Conservation (phyloP, 169 alveolate genomes). For the Ichthyophthirius multifiliis region DNA sequence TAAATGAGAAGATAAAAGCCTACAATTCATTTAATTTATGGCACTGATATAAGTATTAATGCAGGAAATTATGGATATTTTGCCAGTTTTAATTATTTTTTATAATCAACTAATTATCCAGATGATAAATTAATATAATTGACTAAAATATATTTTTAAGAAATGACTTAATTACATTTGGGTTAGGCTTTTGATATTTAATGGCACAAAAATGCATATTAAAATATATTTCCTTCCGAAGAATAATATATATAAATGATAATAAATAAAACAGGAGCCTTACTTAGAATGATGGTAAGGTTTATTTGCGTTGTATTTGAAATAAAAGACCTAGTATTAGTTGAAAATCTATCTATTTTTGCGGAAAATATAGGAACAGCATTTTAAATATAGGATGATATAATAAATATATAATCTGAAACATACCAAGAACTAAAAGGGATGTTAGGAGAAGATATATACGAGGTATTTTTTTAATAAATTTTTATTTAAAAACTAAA, state of each 20-base stretch:
- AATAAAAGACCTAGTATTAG: background rate
- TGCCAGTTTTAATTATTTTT: constrained; percentile 22
- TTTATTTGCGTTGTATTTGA: constrained; percentile 4
- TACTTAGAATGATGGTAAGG: constrained; percentile 39
- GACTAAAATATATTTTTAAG: constrained; percentile 8
- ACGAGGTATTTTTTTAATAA: constrained; percentile 46
- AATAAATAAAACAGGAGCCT: constrained; percentile 54
- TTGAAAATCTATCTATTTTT: background rate
- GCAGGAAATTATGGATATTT: constrained; percentile 50
- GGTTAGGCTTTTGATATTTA: constrained; percentile 41
- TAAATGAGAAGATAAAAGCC: constrained; percentile 51
- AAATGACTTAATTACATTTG: constrained; percentile 33
- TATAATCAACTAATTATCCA: background rate
- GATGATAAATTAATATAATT: background rate
- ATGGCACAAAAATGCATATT: constrained; percentile 23
- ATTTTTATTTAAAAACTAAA: background rate
- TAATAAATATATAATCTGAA: constrained; percentile 45
- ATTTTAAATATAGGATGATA: constrained; percentile 70
- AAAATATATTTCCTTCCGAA: constrained; percentile 36
- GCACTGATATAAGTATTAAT: constrained; percentile 59
- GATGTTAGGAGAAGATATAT: constrained; percentile 60
- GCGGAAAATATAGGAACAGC: constrained; percentile 46
- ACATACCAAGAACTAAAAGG: constrained; percentile 49
- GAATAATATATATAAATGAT: constrained; percentile 55
- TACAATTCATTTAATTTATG: constrained; percentile 63